phyloP scores from a whole-genome alignment of 495 filamentous ascomycete genomes.

The Glarea lozoyensis region DNA sequence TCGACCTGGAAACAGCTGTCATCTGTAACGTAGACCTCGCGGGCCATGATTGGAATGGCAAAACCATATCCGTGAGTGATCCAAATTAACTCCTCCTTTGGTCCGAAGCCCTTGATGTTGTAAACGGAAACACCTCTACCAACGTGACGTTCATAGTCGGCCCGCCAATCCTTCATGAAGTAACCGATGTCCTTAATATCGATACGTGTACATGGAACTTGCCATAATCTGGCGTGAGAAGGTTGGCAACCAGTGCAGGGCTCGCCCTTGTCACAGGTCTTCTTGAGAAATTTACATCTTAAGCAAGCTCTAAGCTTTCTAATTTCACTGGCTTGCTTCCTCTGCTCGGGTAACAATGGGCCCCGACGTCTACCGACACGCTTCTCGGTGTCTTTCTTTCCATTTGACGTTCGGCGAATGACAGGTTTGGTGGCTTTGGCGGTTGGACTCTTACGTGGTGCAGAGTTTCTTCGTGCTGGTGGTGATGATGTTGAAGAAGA shows the following conservation, averaged over 20 bases:
- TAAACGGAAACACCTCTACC: conserved; percentile 77
- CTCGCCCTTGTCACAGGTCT: conserved; percentile 93
- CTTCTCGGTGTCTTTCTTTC: conserved; percentile 80
- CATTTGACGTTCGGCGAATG: conserved; percentile 62
- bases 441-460: conserved; percentile 64
- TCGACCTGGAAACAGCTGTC: conserved; percentile 87
- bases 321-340: conserved; percentile 90
- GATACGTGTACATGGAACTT: conserved; percentile 90
- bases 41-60: conserved; percentile 77
- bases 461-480: conserved; percentile 47
- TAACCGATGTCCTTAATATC: conserved; percentile 95
- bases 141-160: conserved; percentile 85
- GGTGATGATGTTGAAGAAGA: conserved; percentile 43
- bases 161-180: conserved; percentile 98
- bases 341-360: conserved; percentile 83
- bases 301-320: conserved; percentile 85
- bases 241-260: conserved; percentile 89
- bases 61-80: conserved; percentile 88
- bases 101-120: conserved; percentile 88
- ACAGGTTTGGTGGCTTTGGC: conserved; percentile 70
- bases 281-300: conserved; percentile 96
- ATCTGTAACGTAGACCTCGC: conserved; percentile 83
- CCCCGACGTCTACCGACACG: conserved; percentile 79
- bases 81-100: conserved; percentile 67
- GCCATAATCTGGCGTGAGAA: conserved; percentile 86